Evolutionary conservation across 2,329 filamentous ascomycete species (phyloP).

Genomic region (Dactylellina cionopaga): DNA sequence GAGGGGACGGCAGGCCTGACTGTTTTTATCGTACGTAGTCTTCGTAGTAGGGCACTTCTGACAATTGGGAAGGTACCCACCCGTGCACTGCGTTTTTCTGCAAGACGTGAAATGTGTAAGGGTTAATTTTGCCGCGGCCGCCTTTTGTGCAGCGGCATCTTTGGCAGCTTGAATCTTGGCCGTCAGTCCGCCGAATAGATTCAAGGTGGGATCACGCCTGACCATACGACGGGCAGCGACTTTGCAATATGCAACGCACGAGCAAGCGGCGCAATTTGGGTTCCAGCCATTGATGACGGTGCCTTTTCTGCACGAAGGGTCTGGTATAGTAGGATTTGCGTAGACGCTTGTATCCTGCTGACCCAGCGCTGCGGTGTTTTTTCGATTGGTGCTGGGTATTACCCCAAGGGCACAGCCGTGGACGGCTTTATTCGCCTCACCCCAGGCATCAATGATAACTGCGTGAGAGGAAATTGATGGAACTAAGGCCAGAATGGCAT

Average conservation of each 20-base stretch:
- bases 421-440: constrained; percentile 11
- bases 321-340: constrained; percentile 13
- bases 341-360: constrained; percentile 13
- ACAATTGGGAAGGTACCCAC: background rate
- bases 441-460: constrained; percentile 15
- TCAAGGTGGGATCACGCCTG: no score
- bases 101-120: background rate
- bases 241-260: no score
- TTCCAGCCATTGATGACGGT: no score
- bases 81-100: background rate
- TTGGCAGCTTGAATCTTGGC: background rate
- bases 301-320: background rate
- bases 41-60: background rate
- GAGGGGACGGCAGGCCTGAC: background rate
- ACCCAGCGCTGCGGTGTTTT: background rate
- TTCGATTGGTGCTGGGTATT: background rate
- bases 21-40: background rate
- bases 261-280: no score
- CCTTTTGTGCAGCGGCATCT: background rate
- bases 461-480: constrained; percentile 9
- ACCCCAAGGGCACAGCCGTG: constrained; percentile 25
- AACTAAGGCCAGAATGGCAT: no score
- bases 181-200: no score
- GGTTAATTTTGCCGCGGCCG: background rate
- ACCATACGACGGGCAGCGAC: no score